Percentiles rank a stretch among this genome's conserved stretches.
These are phyloP conservation scores for Coemansia sp. DNA, from an alignment of 192 early-diverging fungal species.

Conservation along the genomic window DNA sequence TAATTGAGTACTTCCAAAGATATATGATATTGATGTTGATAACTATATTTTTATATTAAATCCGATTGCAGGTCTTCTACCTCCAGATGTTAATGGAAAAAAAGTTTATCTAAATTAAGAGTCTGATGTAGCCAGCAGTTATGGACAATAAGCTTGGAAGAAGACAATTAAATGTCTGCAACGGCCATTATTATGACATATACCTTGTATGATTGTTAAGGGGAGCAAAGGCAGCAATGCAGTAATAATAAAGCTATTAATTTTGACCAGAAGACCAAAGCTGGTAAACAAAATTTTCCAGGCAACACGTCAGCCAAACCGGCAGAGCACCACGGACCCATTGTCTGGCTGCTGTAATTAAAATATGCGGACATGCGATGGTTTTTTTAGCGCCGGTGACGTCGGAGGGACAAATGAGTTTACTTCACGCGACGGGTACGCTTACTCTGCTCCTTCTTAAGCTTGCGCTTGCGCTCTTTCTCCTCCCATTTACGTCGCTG, in stretches of 20 bases:
- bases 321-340: no score
- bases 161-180: not conserved
- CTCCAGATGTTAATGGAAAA: not conserved
- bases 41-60: no score
- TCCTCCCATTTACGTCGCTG: conserved; percentile 86
- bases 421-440: conserved; percentile 59
- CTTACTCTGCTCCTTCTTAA: conserved; percentile 67
- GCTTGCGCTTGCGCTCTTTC: conserved; percentile 69
- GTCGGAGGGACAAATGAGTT: not conserved
- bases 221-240: no score
- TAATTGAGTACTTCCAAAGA: not conserved
- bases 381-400: not conserved
- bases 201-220: no score
- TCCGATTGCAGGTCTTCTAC: no score
- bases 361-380: not conserved
- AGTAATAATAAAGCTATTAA: no score
- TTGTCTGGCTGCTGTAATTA: no score
- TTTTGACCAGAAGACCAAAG: conserved; percentile 14
- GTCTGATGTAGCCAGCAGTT: not conserved
- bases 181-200: no score
- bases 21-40: no score
- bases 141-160: not conserved
- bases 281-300: not conserved
- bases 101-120: not conserved
- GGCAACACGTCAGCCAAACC: no score